These are phyloP conservation scores for Candida vartiovaarae DNA, from an alignment of 805 yeast species.

Conservation along the genomic window DNA sequence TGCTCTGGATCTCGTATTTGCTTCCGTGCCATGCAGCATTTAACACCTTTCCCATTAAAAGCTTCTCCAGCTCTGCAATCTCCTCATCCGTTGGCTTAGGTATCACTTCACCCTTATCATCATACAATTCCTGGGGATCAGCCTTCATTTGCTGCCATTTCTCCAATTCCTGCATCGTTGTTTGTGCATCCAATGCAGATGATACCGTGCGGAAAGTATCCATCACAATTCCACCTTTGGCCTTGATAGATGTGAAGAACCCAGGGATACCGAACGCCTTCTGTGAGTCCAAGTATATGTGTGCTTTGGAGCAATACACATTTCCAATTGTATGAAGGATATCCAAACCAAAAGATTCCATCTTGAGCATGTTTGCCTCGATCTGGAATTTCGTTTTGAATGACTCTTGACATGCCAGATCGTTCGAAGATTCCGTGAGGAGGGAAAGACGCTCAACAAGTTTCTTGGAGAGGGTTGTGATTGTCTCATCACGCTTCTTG, in stretches of 20 bases:
- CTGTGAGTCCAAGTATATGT: conserved; percentile 59
- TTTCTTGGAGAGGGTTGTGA: conserved; percentile 53
- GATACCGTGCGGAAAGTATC: conserved; percentile 67
- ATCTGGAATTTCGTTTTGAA: conserved; percentile 60
- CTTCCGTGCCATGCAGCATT: conserved; percentile 86
- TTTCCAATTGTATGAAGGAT: conserved; percentile 71
- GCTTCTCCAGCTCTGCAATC: conserved; percentile 63
- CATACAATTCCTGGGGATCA: conserved; percentile 32
- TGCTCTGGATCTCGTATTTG: conserved; percentile 68
- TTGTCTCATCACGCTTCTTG: conserved; percentile 55
- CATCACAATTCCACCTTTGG: conserved; percentile 65
- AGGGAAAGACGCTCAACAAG: conserved; percentile 48
- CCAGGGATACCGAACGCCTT: conserved; percentile 63
- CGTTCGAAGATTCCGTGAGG: conserved; percentile 56
- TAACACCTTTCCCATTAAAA: conserved; percentile 69
- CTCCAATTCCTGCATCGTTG: conserved; percentile 65
- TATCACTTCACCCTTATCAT: conserved; percentile 42
- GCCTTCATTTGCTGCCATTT: conserved; percentile 52
- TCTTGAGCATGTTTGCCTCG: conserved; percentile 77
- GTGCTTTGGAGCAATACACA: conserved; percentile 58
- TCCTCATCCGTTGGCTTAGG: conserved; percentile 58
- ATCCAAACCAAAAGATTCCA: conserved; percentile 82
- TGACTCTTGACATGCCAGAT: conserved; percentile 51
- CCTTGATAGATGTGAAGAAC: conserved; percentile 62
- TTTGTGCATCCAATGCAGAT: conserved; percentile 72